A percentile compares a stretch with the other conserved stretches of the same genome.
Evolutionary conservation across 2,329 filamentous ascomycete species (phyloP).

Genomic region (Microcera coccophila): DNA sequence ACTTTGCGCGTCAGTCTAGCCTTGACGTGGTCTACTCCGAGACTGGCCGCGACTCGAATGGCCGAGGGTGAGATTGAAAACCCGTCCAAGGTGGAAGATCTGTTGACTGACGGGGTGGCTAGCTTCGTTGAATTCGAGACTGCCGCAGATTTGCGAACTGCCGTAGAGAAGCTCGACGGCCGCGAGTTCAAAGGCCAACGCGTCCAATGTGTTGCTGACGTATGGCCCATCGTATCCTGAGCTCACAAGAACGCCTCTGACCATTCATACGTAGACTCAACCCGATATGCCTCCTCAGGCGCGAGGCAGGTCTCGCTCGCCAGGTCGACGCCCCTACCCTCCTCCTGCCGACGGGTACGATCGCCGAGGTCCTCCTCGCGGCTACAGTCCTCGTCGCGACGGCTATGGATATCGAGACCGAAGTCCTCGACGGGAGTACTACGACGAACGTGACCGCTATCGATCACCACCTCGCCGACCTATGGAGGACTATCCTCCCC

Average conservation of each 20-base stretch:
- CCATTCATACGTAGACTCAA: constrained; percentile 58
- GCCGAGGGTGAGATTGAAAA: constrained; percentile 69
- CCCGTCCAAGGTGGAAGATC: not conserved
- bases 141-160: constrained; percentile 79
- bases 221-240: constrained; percentile 36
- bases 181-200: constrained; percentile 87
- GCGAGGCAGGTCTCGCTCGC: constrained; percentile 75
- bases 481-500: constrained; percentile 71
- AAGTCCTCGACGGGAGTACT: constrained; percentile 81
- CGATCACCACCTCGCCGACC: constrained; percentile 76
- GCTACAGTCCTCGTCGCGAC: constrained; percentile 75
- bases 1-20: constrained; percentile 95
- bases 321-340: constrained; percentile 59
- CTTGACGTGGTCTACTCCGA: constrained; percentile 98
- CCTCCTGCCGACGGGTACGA: constrained; percentile 76
- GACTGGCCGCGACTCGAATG: constrained; percentile 85
- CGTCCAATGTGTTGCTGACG: constrained; percentile 84
- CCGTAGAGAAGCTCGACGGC: constrained; percentile 90
- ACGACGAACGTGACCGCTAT: constrained; percentile 74
- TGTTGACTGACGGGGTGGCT: constrained; percentile 16
- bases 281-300: constrained; percentile 70
- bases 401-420: constrained; percentile 80
- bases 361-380: constrained; percentile 71
- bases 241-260: constrained; percentile 11
- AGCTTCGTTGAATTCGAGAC: constrained; percentile 99